Conservation (phyloP, 306 rosid species). For the Ormosia emarginata region DNA sequence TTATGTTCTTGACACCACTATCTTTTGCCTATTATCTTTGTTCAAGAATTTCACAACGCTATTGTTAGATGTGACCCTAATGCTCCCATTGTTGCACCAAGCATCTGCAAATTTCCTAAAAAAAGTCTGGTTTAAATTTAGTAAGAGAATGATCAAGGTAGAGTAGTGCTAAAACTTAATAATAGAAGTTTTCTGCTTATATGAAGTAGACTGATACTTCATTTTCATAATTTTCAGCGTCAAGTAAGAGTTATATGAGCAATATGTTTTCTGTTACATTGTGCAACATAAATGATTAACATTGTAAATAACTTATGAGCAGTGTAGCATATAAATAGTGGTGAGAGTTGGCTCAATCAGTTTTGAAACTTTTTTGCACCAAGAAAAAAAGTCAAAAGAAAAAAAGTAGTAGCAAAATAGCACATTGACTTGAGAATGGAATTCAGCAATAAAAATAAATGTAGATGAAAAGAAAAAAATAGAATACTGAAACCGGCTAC, state of each 20-base stretch:
- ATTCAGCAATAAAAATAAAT: no score
- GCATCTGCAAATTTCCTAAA: background rate
- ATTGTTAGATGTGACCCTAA: background rate
- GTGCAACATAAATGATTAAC: background rate
- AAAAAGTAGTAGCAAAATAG: no score
- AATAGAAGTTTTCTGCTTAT: background rate
- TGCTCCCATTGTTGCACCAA: background rate
- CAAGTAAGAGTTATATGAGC: background rate
- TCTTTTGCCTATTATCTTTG: background rate
- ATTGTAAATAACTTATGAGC: conserved; percentile 16
- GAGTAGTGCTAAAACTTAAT: background rate
- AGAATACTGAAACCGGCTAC: no score
- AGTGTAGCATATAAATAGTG: no score
- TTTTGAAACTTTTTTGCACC: no score
- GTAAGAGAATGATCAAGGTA: background rate
- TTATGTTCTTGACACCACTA: background rate
- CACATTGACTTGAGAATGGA: no score
- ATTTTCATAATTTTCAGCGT: background rate
- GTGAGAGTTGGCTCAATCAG: no score
- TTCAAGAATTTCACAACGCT: background rate
- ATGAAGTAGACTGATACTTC: background rate
- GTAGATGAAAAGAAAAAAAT: no score
- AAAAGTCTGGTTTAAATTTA: background rate
- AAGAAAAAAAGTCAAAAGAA: no score
- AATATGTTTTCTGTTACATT: background rate